A percentile compares a stretch with the other conserved stretches of the same genome.
Conservation (phyloP, 2,329 filamentous ascomycete species). For the Pseudocercospora macadamiae region DNA sequence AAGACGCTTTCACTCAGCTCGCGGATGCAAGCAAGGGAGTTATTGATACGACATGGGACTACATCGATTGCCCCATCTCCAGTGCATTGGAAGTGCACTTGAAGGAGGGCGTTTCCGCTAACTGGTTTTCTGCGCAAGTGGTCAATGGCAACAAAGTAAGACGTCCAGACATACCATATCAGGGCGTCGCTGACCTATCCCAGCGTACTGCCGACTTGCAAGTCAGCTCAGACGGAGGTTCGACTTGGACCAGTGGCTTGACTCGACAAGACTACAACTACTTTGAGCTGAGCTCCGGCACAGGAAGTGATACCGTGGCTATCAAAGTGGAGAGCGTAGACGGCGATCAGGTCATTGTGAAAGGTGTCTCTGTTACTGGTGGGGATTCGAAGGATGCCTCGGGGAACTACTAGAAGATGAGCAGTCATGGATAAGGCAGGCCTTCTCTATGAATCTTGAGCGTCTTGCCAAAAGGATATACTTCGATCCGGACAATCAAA, state of each 20-base stretch:
- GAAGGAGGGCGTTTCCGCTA: slow-evolving; percentile 55
- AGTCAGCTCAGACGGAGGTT: slow-evolving; percentile 26
- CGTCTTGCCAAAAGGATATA: too few relatives aligned
- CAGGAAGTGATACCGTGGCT: slow-evolving; percentile 57
- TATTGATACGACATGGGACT: slow-evolving; percentile 55
- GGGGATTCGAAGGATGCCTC: slow-evolving; percentile 33
- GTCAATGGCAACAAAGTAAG: slow-evolving; percentile 58
- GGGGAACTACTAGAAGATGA: slow-evolving; percentile 37
- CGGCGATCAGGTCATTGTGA: slow-evolving; percentile 57
- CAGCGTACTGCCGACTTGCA: slow-evolving; percentile 24
- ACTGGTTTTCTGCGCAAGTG: slow-evolving; percentile 67
- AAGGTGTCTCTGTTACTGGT: slow-evolving; percentile 51
- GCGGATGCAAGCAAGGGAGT: slow-evolving; percentile 50
- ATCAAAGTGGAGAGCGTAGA: slow-evolving; percentile 59
- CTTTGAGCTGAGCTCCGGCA: slow-evolving; percentile 63
- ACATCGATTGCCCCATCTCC: slow-evolving; percentile 56
- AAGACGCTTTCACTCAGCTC: slow-evolving; percentile 54
- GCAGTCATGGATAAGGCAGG: not conserved
- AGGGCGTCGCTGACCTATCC: not conserved
- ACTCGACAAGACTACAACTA: slow-evolving; percentile 48
- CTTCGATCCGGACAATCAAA: too few relatives aligned
- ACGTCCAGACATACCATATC: not conserved
- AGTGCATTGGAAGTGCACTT: slow-evolving; percentile 55
- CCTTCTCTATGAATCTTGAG: not conserved
- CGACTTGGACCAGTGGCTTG: slow-evolving; percentile 25